Evolutionary conservation across 371 early-diverging fungal species (phyloP), one percentile per base, ranked within the genome.

Genomic region (Blastocladiella emersonii): DNA sequence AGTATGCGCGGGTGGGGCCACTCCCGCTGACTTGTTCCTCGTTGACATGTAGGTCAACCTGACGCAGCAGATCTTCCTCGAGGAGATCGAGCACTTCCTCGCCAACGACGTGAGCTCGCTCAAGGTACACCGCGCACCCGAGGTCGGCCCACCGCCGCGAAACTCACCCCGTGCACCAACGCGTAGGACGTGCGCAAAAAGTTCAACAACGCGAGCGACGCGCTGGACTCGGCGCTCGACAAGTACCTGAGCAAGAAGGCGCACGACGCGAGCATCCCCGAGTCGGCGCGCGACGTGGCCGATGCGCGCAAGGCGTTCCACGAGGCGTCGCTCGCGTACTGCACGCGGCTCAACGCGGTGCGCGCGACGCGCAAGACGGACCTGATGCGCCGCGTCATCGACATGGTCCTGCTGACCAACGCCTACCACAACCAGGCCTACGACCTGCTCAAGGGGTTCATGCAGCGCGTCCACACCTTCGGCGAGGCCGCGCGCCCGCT

Each of bases 391-490:
- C 45, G 45, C 3, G 3, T 21, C 10, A 10, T 19, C 21, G 45
- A 44, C 3, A 10, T 5, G 45, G 10, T 44, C 19, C 10, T 5
- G 19, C 5, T 44, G 10, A 44, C 19, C 45, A 21, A 80, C 56
- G 81, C 85, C 30, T 86, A 84, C 67, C 84, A 82, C 70, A 89
- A 88, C 66, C 88, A 89, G 71, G 76, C 81, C 19, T 87, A 84
- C 65, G 85, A 86, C 53, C 75, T 80, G 56, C 63, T 89, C 43
- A 82, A 82, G 60, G 90, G 89, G 62, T 66, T 89, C 32, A 88
- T 88, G 45, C 5, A 44, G 19, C 45, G 45, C 21, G 45, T 44
- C 45, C 10, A 12, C 19, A 8, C 8, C 10, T 44, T 44, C 17
- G 3, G 4, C 10, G 21, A 5, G 3, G 45, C 45, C 21, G 45